Evolutionary conservation across 805 yeast genomes (phyloP), one percentile per base, ranked within the genome.

Genomic region (Yarrowia keelungensis): DNA sequence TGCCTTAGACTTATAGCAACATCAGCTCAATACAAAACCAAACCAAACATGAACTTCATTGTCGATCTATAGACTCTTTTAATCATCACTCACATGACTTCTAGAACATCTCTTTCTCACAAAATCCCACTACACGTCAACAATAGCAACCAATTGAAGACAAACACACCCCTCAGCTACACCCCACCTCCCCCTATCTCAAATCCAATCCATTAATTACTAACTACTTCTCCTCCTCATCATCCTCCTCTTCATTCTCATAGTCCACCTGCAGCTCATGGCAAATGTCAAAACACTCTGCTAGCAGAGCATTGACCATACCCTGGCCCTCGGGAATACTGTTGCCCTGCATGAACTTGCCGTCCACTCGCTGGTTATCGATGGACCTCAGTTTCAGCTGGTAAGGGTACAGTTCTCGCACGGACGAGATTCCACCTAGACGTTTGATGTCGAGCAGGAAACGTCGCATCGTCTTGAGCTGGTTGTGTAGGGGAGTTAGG

Each of bases 251-350:
- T 4, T 67, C 66, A 3, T 66, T 47, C 43, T 46, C 69, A 5
- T 39, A 41, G 16, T 51, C 70, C 3, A 91, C 88, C 76, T 92
- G 90, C 77, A 95, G 82, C 80, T 95, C 99, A 76, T 94, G 95
- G 58, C 91, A 83, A 69, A 94, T 89, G 77, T 95, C 99, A 77
- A 92, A 95, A 78, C 98, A 94, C 76, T 93, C 98, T 3, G 97
- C 95, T 64, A 94, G 81, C 69, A 94, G 80, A 0, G 97, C 97
- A 77, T 88, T 92, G 71, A 95, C 82, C n/a, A 97, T 87, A 7
- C 98, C 99, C 79, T 95, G 99, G 12, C 99, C 99, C 77, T 95
- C 98, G 2, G 99, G 99, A 51, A 95, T 89, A 71, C 91, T 90
- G 65, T 87, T 91, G 71, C 90, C 91, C 56, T 92, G 89, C 75